Evolutionary conservation across 1,284 basidiomycete genomes (phyloP), one percentile per base, ranked within the genome.

Genomic region (Crocinoboletus sp.): DNA sequence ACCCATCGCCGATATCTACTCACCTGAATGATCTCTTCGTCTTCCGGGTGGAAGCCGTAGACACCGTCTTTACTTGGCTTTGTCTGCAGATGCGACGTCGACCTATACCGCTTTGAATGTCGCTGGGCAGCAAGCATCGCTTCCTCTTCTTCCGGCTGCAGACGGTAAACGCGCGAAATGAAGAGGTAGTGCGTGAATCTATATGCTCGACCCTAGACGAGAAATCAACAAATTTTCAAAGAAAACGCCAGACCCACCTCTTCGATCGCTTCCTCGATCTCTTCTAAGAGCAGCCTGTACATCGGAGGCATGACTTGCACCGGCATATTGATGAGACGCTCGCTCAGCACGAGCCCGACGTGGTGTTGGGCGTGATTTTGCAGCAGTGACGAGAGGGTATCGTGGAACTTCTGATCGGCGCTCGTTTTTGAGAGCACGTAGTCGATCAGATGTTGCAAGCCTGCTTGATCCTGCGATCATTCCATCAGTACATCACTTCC

Each of bases 301-400:
- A 94, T 85, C 2, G 90, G 92, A 10, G 91, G 86, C 15, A 94
- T 76, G 31, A 93, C 79, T 55, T 95, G 89, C 4, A 91, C 82
- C 0, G 94, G 94, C 79, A 97, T 92, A 64, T 96, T 97, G 57
- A 94, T 77, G 45, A 96, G 71, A 2, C 94, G 76, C 60, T 95
- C 89, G 48, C 84, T 89, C 54, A 96, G 71, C 11, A 95, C 74
- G 16, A 94, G 73, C 0, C 89, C 93, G 39, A 94, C 77, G 48
- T 86, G 80, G 5, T 72, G 67, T 25, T 57, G 35, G 1, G 54
- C 25, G 23, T 23, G 13, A 6, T 51, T 23, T 2, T 38, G 20
- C 3, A 58, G 38, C n/a, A 85, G 66, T 5, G 61, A 54, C 54
- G 77, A 71, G 11, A 88, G 72, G 0, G 72, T 65, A 6, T 63